Percentiles rank a stretch among this genome's conserved stretches.
Conservation (phyloP, 208 protist species). For the Entamoeba nuttalli region DNA sequence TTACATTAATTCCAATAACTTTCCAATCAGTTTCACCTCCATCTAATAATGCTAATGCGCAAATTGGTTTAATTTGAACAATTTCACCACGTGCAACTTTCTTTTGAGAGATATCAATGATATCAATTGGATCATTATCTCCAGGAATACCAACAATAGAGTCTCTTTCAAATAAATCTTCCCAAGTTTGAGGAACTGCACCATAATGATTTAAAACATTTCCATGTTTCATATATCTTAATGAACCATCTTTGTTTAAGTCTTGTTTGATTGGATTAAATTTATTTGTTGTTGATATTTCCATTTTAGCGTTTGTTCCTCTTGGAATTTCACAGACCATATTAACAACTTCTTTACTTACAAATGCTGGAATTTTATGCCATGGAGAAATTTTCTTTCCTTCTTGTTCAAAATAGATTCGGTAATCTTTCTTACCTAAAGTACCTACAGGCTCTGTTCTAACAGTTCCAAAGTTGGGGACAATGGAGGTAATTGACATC, state of each 20-base stretch:
- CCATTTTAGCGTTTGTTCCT: background rate
- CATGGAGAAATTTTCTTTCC: conserved; percentile 12
- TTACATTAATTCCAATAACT: background rate
- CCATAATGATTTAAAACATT: background rate
- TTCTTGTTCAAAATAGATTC: conserved; percentile 5
- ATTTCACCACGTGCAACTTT: background rate
- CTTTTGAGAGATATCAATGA: background rate
- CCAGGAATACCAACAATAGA: background rate
- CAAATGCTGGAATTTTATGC: background rate
- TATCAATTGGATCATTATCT: background rate
- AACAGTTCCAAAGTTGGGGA: background rate
- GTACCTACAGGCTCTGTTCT: background rate
- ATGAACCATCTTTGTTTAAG: background rate
- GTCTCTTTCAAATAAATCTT: background rate
- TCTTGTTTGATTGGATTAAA: background rate
- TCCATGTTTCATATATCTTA: background rate
- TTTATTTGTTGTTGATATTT: background rate
- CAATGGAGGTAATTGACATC: background rate
- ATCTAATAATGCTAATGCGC: background rate
- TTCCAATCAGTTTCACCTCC: conserved; percentile 5
- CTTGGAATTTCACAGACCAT: background rate
- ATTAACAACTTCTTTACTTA: background rate
- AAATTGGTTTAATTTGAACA: background rate
- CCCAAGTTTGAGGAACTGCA: background rate
- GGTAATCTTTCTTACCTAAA: background rate